Percentiles rank a stretch among this genome's conserved stretches.
phyloP scores from a whole-genome alignment of 352 stramenopile species.

The Phytophthora syringae region DNA sequence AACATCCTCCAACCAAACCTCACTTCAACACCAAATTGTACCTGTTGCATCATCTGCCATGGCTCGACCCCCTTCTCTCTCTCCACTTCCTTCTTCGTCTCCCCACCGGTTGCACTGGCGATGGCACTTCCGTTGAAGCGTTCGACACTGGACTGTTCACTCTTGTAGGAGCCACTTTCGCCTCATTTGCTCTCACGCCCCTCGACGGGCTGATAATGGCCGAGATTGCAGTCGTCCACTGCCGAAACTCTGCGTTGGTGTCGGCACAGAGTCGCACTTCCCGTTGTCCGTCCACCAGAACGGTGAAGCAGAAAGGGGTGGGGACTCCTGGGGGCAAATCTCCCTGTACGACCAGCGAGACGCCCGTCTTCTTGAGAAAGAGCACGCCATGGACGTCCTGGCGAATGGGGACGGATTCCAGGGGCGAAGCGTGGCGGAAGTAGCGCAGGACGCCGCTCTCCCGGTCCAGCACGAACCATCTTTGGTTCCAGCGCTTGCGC shows the following conservation, averaged over 20 bases:
- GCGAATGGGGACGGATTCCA: conserved; percentile 56
- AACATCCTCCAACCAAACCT: not conserved
- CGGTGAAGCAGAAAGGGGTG: conserved; percentile 83
- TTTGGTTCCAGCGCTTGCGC: conserved; percentile 80
- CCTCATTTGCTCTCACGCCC: not conserved
- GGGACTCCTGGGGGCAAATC: conserved; percentile 72
- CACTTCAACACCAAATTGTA: not conserved
- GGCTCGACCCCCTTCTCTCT: conserved; percentile 6
- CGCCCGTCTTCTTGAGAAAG: conserved; percentile 49
- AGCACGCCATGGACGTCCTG: conserved; percentile 69
- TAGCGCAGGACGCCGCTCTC: conserved; percentile 73
- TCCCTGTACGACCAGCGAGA: conserved; percentile 74
- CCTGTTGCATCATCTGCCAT: conserved; percentile 17
- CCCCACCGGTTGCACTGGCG: conserved; percentile 9
- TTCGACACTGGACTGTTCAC: conserved; percentile 9
- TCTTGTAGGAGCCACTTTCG: conserved; percentile 17
- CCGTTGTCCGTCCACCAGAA: conserved; percentile 42
- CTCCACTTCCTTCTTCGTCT: conserved; percentile 17
- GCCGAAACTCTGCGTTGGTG: conserved; percentile 70
- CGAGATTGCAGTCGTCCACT: conserved; percentile 80
- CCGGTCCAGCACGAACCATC: conserved; percentile 79
- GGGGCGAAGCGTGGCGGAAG: conserved; percentile 71
- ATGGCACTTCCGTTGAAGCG: conserved; percentile 12
- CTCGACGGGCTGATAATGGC: conserved; percentile 60
- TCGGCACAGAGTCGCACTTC: conserved; percentile 72